Percentiles rank a stretch among this genome's conserved stretches.
Conservation (phyloP, 2,329 filamentous ascomycete species). For the Atkinsonella hypoxylon region DNA sequence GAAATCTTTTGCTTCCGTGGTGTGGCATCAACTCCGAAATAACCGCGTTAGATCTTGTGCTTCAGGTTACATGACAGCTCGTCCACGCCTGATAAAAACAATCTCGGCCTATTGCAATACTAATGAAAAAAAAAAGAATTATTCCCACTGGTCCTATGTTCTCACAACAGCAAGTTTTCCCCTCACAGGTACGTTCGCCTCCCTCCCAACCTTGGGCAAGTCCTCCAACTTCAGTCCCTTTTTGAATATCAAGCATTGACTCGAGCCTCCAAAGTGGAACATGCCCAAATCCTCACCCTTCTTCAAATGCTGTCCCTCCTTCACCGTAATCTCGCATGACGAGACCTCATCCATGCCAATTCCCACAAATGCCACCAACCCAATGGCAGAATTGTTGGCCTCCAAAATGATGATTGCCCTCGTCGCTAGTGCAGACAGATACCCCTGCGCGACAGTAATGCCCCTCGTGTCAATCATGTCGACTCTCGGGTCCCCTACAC, state of each 20-base stretch:
- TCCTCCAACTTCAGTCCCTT: conserved; percentile 37
- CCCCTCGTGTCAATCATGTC: conserved; percentile 28
- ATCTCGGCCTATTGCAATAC: too few relatives aligned
- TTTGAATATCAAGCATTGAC: conserved; percentile 56
- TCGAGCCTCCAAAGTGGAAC: conserved; percentile 71
- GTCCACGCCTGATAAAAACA: too few relatives aligned
- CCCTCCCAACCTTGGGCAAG: conserved; percentile 22
- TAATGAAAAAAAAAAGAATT: too few relatives aligned
- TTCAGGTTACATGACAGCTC: too few relatives aligned
- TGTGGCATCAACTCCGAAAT: too few relatives aligned
- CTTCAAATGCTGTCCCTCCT: conserved; percentile 49
- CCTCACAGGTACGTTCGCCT: conserved; percentile 28
- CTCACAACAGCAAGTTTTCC: conserved; percentile 23
- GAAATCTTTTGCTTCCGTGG: background rate
- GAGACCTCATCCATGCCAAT: conserved; percentile 70
- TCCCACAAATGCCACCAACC: conserved; percentile 57
- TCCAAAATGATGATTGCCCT: conserved; percentile 59
- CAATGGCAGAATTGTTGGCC: conserved; percentile 54
- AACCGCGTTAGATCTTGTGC: too few relatives aligned
- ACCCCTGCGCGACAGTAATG: conserved; percentile 46
- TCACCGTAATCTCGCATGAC: conserved; percentile 59
- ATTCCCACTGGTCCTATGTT: background rate
- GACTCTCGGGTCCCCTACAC: conserved; percentile 15
- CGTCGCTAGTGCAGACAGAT: conserved; percentile 55
- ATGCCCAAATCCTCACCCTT: conserved; percentile 66